These are phyloP conservation scores for Lactarius evosmus DNA, from an alignment of 768 basidiomycete species.

Conservation along the genomic window DNA sequence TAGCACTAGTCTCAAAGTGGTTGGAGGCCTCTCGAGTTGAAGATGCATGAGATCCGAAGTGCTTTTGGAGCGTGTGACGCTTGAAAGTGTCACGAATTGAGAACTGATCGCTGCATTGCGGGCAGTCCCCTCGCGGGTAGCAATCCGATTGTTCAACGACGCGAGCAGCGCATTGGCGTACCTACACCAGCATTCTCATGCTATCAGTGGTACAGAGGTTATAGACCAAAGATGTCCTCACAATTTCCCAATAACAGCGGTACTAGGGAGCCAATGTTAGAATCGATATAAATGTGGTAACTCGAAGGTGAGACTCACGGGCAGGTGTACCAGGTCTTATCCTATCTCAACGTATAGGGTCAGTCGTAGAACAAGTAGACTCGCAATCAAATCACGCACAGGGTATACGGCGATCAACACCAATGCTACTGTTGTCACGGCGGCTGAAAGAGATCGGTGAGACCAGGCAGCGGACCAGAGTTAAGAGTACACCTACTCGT, in stretches of 20 bases:
- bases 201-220: not conserved
- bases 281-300: not conserved
- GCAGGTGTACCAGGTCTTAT: conserved; percentile 15
- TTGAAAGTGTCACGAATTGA: not conserved
- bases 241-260: conserved; percentile 18
- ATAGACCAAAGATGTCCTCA: not conserved
- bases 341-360: not conserved
- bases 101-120: not conserved
- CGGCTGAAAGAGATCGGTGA: not conserved
- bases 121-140: not conserved
- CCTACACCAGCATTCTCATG: not conserved
- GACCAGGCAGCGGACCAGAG: not conserved
- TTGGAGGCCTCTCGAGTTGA: not conserved
- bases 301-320: conserved; percentile 1
- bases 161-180: conserved; percentile 18
- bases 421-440: not conserved
- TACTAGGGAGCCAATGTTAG: not conserved
- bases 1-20: not conserved
- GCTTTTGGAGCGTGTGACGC: not conserved
- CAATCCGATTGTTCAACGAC: conserved; percentile 18
- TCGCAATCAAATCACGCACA: not conserved
- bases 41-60: not conserved
- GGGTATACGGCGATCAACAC: not conserved
- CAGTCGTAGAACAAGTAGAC: not conserved
- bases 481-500: not conserved